These are phyloP conservation scores for Coccomyxa sp. DNA, from an alignment of 139 green algal genomes.

Conservation along the genomic window DNA sequence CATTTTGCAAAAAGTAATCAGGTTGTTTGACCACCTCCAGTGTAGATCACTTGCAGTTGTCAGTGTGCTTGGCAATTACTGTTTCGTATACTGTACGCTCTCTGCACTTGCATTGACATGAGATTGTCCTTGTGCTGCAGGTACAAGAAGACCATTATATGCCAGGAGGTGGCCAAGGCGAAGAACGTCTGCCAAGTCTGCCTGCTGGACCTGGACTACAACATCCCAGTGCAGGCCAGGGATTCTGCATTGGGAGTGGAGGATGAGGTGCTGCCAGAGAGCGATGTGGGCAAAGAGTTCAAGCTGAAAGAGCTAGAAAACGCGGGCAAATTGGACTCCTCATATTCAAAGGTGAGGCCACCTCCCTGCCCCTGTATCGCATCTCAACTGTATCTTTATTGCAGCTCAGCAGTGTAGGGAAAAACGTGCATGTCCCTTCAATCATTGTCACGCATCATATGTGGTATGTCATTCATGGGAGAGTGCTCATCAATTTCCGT, in stretches of 20 bases:
- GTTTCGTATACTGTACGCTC: no score
- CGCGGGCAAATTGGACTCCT: conserved; percentile 44
- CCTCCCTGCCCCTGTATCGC: background rate
- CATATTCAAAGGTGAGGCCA: conserved; percentile 32
- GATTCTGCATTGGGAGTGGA: conserved; percentile 75
- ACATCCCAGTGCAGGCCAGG: conserved; percentile 88
- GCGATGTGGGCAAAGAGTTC: conserved; percentile 86
- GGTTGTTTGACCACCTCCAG: no score
- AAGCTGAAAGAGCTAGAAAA: conserved; percentile 53
- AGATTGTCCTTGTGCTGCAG: conserved; percentile 10
- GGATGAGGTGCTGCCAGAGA: conserved; percentile 74
- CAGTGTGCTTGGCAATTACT: no score
- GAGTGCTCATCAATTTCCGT: no score
- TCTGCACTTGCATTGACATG: no score
- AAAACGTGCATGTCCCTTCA: no score
- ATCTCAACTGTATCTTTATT: no score
- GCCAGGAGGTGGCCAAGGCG: conserved; percentile 94
- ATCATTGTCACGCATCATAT: no score
- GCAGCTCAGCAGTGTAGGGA: no score
- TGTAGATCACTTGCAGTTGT: no score
- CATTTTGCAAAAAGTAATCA: no score
- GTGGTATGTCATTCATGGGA: no score
- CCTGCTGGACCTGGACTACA: conserved; percentile 96
- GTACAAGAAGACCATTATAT: conserved; percentile 99
- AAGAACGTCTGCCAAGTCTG: conserved; percentile 99